Evolutionary conservation across 768 basidiomycete genomes (phyloP).

Genomic region (Neoboletus magnificus): DNA sequence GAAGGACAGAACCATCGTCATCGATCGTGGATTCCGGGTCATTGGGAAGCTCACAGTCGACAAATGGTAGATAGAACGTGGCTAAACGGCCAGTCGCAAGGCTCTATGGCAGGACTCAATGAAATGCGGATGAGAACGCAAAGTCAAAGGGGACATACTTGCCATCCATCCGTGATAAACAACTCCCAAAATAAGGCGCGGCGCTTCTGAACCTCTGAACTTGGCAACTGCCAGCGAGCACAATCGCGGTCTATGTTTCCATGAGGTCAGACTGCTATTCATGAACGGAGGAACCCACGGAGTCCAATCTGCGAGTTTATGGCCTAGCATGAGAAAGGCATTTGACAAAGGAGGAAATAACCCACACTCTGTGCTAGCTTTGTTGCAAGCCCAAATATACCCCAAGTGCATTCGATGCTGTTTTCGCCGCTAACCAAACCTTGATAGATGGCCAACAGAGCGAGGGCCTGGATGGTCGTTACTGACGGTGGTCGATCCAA

Average conservation of each 20-base stretch:
- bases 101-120: slow-evolving; percentile 39
- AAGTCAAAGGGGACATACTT: slow-evolving; percentile 40
- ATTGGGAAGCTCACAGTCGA: slow-evolving; percentile 67
- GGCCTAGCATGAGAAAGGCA: not conserved
- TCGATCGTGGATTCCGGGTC: slow-evolving; percentile 58
- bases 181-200: slow-evolving; percentile 71
- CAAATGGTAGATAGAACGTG: slow-evolving; percentile 65
- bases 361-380: slow-evolving; percentile 68
- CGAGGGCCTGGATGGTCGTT: slow-evolving; percentile 62
- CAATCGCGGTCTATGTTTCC: slow-evolving; percentile 62
- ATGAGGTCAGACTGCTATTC: slow-evolving; percentile 12
- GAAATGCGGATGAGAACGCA: not conserved
- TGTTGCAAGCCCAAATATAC: slow-evolving; percentile 59
- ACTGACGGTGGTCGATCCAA: slow-evolving; percentile 71
- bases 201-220: slow-evolving; percentile 66
- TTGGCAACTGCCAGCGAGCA: slow-evolving; percentile 62
- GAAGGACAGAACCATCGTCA: slow-evolving; percentile 53
- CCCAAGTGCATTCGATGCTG: slow-evolving; percentile 68
- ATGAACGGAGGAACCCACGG: slow-evolving; percentile 42
- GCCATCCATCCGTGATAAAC: slow-evolving; percentile 73
- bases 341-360: slow-evolving; percentile 13
- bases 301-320: slow-evolving; percentile 52
- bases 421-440: slow-evolving; percentile 65
- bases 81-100: slow-evolving; percentile 67
- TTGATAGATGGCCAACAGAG: slow-evolving; percentile 68